Evolutionary conservation across 1,139 yeast genomes (phyloP), one percentile per base, ranked within the genome.

Genomic region (Protomyces pachydermus): DNA sequence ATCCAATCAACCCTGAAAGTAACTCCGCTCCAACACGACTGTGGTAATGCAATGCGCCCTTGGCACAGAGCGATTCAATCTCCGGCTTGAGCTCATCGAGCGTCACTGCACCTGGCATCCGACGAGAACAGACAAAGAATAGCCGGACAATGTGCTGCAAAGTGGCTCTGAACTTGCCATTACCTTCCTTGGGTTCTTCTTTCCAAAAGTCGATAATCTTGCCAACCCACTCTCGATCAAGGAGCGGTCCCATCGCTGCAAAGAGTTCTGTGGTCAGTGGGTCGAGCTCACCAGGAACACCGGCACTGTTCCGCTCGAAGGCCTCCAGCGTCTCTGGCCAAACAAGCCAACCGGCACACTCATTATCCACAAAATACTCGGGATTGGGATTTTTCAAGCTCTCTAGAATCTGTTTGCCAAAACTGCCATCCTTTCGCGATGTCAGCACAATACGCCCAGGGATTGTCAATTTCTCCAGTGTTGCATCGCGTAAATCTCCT

Each of bases 331-430:
- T 68, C 10, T 82, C 76, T 18, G 86, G 89, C 96, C 97, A 90
- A 60, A 87, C 86, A 18, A 88, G 75, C 86, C 95, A 88, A 0
- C 97, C 96, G 12, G 77, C 75, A 71, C 78, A 79, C 2, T 81
- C 77, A 64, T 80, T 82, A 38, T 80, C 79, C 20, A 78, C 73
- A 69, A 54, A 71, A 64, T 71, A 74, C 1, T 73, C 72, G n/a
- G 68, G 65, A 3, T 71, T 67, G 12, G 68, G 60, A 32, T 83
- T 82, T n/a, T 72, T 71, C 78, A 87, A 76, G 70, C 88, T 95
- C 2, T 72, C 66, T 54, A 75, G 72, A 79, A 87, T 88, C 1
- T 68, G 68, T 0, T 75, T 73, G 3, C 73, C 75, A 69, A 79
- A 86, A 6, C 71, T 70, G 0, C 73, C 69, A 2, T 72, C 71